Conservation (phyloP, 2,329 filamentous ascomycete genomes). For the Didymella sp. region DNA sequence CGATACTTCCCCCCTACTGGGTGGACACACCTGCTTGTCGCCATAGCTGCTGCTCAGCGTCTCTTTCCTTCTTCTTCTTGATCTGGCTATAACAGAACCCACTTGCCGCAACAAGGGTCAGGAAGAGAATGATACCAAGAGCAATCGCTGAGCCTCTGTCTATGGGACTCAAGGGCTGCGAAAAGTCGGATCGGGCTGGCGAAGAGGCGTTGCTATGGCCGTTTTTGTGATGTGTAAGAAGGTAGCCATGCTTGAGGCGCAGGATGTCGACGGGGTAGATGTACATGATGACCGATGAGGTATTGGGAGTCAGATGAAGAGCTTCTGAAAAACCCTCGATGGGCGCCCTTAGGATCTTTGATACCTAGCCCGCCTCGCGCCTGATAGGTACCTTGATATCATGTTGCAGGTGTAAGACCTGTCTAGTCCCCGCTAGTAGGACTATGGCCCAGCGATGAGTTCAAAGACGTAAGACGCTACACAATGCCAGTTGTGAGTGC, state of each 20-base stretch:
- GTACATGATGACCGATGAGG: neutral
- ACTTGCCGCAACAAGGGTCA: neutral
- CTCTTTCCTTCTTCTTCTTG: neutral
- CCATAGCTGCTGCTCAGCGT: neutral
- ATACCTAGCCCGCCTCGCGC: neutral
- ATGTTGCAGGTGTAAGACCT: slow-evolving; percentile 7
- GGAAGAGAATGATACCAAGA: neutral
- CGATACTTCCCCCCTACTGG: neutral
- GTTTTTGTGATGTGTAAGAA: neutral
- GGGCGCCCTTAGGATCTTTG: neutral
- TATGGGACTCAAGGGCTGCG: neutral
- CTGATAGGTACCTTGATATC: slow-evolving; percentile 3
- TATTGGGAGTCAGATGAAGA: neutral
- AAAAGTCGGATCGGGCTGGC: neutral
- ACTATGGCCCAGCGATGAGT: neutral
- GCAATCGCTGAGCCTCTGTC: slow-evolving; percentile 5
- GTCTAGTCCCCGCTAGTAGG: neutral
- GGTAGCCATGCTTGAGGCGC: neutral
- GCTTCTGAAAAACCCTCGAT: neutral
- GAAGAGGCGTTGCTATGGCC: neutral
- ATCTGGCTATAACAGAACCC: neutral
- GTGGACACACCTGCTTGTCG: neutral
- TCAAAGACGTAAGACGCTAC: neutral
- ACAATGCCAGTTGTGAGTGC: neutral
- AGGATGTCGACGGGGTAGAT: neutral